These are phyloP conservation scores for Lipomyces sp. DNA, from an alignment of 805 yeast genomes.

Conservation along the genomic window DNA sequence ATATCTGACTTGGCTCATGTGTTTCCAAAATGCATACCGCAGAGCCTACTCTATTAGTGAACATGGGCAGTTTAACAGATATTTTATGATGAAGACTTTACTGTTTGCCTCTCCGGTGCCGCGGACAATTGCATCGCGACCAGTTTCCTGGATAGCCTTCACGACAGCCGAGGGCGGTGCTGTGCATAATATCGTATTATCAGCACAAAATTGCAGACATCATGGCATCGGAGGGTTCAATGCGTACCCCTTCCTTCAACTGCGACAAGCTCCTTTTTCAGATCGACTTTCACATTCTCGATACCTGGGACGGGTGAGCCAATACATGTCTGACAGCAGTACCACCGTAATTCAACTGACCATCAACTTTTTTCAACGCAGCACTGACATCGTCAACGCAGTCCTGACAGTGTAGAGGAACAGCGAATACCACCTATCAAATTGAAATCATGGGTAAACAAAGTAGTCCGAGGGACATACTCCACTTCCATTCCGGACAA, in stretches of 20 bases:
- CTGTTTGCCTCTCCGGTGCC: conserved; percentile 81
- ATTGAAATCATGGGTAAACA: conserved; percentile 24
- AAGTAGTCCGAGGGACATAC: conserved; percentile 13
- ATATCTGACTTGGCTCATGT: conserved; percentile 48
- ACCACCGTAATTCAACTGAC: conserved; percentile 1
- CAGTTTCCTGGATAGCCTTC: conserved; percentile 62
- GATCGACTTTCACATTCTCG: conserved; percentile 52
- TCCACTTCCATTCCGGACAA: too few relatives aligned
- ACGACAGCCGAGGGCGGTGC: conserved; percentile 76
- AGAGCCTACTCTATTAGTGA: conserved; percentile 48
- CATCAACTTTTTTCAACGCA: conserved; percentile 50
- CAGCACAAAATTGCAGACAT: neutral
- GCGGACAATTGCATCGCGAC: conserved; percentile 86
- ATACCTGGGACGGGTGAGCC: conserved; percentile 41
- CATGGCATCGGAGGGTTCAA: neutral
- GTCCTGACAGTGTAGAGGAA: conserved; percentile 73
- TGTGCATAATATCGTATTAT: neutral
- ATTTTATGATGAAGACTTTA: conserved; percentile 1
- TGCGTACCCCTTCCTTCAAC: conserved; percentile 52
- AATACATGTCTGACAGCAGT: neutral
- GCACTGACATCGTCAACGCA: conserved; percentile 61
- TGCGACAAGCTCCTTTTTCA: conserved; percentile 57
- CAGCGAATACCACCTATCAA: conserved; percentile 79
- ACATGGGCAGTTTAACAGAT: neutral
- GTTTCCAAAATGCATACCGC: conserved; percentile 88